A percentile compares a stretch with the other conserved stretches of the same genome.
Conservation (phyloP, 2,329 filamentous ascomycete species). For the Sphaerostilbella broomeana region DNA sequence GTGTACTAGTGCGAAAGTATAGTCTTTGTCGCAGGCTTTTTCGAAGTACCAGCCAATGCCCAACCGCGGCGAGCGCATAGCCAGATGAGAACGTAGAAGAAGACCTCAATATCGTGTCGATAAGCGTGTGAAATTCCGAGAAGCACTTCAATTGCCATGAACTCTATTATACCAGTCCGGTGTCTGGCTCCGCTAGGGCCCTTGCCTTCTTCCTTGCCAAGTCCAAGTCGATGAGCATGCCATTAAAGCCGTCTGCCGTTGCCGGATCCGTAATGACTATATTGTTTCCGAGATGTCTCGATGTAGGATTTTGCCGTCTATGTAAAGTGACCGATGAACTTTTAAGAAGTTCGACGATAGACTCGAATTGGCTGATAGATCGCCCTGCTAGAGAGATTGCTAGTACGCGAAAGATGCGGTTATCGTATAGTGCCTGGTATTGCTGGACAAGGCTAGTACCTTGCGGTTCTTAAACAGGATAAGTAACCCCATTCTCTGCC, state of each 20-base stretch:
- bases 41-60: no score
- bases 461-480: no score
- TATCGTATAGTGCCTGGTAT: constrained; percentile 13
- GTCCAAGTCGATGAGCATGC: constrained; percentile 12
- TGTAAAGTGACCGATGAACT: constrained; percentile 8
- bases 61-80: not conserved
- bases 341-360: constrained; percentile 9
- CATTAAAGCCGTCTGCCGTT: constrained; percentile 8
- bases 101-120: constrained; percentile 24
- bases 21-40: constrained; percentile 13
- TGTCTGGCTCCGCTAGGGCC: constrained; percentile 4
- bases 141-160: constrained; percentile 22
- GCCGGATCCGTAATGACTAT: constrained; percentile 10
- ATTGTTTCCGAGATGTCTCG: constrained; percentile 12
- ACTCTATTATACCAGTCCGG: constrained; percentile 15
- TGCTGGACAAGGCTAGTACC: no score
- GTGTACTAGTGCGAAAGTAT: constrained; percentile 14
- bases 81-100: constrained; percentile 21
- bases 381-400: constrained; percentile 11
- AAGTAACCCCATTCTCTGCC: no score
- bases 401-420: constrained; percentile 13
- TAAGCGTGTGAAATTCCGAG: constrained; percentile 15
- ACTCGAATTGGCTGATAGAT: constrained; percentile 7
- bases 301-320: constrained; percentile 4
- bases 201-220: constrained; percentile 12